A percentile compares a stretch with the other conserved stretches of the same genome.
Evolutionary conservation across 2,329 filamentous ascomycete species (phyloP).

Genomic region (Fusarium annulatum): DNA sequence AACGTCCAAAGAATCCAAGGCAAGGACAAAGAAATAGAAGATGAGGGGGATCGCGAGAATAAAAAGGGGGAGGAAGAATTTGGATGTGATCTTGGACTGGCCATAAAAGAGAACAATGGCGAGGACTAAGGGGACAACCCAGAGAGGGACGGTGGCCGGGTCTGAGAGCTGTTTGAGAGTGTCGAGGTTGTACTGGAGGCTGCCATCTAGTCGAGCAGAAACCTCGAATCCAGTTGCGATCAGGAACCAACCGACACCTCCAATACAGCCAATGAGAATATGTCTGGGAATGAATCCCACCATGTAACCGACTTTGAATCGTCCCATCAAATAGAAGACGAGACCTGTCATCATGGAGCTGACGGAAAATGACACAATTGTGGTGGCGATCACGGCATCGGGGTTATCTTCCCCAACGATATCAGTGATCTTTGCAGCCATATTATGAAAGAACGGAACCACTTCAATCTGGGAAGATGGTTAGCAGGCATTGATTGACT

Average conservation of each 20-base stretch:
- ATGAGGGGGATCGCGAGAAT: conserved; percentile 81
- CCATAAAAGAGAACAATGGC: conserved; percentile 80
- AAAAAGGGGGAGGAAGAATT: conserved; percentile 87
- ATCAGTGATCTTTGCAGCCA: conserved; percentile 88
- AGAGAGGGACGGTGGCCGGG: conserved; percentile 80
- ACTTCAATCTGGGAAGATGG: conserved; percentile 80
- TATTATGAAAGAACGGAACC: conserved; percentile 98
- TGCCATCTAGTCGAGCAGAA: conserved; percentile 87
- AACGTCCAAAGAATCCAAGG: conserved; percentile 74
- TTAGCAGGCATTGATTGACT: not conserved
- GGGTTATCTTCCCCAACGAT: conserved; percentile 83
- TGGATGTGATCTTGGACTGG: conserved; percentile 80
- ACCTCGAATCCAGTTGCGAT: conserved; percentile 93
- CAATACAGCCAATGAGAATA: conserved; percentile 96
- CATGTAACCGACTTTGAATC: conserved; percentile 87
- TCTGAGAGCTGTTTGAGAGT: conserved; percentile 81
- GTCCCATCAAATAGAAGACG: conserved; percentile 92
- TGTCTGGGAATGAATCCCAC: conserved; percentile 97
- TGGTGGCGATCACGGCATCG: conserved; percentile 90
- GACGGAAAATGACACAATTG: conserved; percentile 88
- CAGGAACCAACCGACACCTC: conserved; percentile 95
- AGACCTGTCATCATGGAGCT: conserved; percentile 91
- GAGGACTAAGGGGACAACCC: conserved; percentile 82
- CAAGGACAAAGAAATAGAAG: conserved; percentile 82
- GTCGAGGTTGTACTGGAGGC: conserved; percentile 80